Evolutionary conservation across 2,329 filamentous ascomycete species (phyloP), one percentile per base, ranked within the genome.

Genomic region (Allantophomopsis lycopodina): DNA sequence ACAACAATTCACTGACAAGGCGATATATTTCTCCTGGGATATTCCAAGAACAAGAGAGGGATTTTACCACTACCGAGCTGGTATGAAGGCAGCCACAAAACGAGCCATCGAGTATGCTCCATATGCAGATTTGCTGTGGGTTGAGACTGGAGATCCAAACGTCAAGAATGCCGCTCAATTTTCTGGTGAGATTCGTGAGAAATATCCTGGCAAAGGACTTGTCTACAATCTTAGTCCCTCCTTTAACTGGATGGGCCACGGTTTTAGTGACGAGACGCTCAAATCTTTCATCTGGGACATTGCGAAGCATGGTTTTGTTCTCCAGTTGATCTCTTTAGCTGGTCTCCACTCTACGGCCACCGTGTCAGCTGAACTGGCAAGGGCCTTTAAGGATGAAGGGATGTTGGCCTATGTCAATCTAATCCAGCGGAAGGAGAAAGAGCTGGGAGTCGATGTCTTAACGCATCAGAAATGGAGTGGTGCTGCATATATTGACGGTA

Each of bases 241-340:
- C 7, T 98, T 98, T 72, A 96, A 98, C 69, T 98, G 91, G 91
- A 91, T 93, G 76, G 78, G 78, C 10, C 88, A 96, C 57, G 91
- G 89, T 21, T 98, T 96, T 62, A 80, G 74, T 3, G 77, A 87
- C 46, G 78, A 76, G 44, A 80, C 81, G 5, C 71, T 98, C 40
- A 86, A 83, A 63, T 86, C 76, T 5, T 98, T 98, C 60, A 83
- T 98, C 51, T 96, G 89, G 89, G 89, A 96, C 58, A 76, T 98
- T 48, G 91, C 88, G 7, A 77, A 79, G 56, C 83, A 95, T 52
- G 89, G 89, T 44, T 89, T 79, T 55, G 76, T 76, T 8, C 60
- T 81, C 50, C 77, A 82, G 62, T 66, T 82, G 20, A 72, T 82
- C 43, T 79, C 73, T 13, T 64, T 82, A 12, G 77, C 78, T 0